Evolutionary conservation across 2,329 filamentous ascomycete genomes (phyloP).

Genomic region (Zopfia rhizophila): DNA sequence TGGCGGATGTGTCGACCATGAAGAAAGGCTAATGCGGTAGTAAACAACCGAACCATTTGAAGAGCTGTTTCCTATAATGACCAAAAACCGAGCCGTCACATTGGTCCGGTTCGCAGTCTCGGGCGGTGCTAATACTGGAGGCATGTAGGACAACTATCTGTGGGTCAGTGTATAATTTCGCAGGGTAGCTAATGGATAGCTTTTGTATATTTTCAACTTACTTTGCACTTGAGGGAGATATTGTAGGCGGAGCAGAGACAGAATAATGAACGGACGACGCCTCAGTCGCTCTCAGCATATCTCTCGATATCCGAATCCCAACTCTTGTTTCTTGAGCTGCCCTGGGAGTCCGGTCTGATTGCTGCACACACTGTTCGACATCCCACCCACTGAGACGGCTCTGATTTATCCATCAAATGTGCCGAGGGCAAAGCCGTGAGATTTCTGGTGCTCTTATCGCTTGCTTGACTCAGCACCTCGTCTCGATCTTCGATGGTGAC

Average conservation of each 20-base stretch:
- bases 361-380: slow-evolving; percentile 27
- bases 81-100: not conserved
- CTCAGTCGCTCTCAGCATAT: slow-evolving; percentile 4
- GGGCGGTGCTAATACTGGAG: too few species aligned
- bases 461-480: slow-evolving; percentile 25
- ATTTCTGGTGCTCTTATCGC: slow-evolving; percentile 29
- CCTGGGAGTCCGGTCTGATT: slow-evolving; percentile 2
- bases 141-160: too few species aligned
- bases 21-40: not conserved
- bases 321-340: not conserved
- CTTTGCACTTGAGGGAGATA: too few species aligned
- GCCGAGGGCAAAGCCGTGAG: slow-evolving; percentile 29
- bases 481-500: slow-evolving; percentile 33
- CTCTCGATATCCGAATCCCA: slow-evolving; percentile 2
- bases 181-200: too few species aligned
- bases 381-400: slow-evolving; percentile 24
- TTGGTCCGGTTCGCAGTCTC: too few species aligned
- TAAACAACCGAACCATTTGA: slow-evolving; percentile 1
- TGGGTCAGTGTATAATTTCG: too few species aligned
- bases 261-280: too few species aligned
- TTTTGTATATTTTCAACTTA: too few species aligned
- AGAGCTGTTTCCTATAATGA: not conserved
- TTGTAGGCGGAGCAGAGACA: too few species aligned
- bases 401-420: slow-evolving; percentile 7
- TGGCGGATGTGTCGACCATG: not conserved